Conservation (phyloP, 2,329 filamentous ascomycete species). For the Aspergillus versicolor region DNA sequence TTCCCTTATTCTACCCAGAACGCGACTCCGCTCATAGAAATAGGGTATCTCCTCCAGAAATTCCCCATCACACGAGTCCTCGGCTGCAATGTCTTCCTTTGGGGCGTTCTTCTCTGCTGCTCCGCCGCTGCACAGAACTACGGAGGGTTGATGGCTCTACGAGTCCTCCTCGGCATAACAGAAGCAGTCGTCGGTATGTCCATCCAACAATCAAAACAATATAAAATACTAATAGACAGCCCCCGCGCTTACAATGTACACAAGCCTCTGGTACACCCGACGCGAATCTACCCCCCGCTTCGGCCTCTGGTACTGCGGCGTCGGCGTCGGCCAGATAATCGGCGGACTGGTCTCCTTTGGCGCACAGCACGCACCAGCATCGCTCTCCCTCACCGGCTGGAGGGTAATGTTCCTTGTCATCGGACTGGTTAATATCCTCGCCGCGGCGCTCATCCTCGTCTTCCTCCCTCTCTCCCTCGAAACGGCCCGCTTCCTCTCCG, state of each 20-base stretch:
- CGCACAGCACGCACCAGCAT: constrained; percentile 25
- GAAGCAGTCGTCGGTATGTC: constrained; percentile 40
- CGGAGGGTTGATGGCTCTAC: constrained; percentile 55
- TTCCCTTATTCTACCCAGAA: constrained; percentile 4
- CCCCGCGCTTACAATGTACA: constrained; percentile 28
- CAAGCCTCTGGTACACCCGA: constrained; percentile 29
- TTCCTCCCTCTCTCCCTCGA: constrained; percentile 21
- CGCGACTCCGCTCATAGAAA: neutral
- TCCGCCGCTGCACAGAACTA: constrained; percentile 49
- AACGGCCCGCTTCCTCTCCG: constrained; percentile 24
- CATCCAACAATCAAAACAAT: neutral
- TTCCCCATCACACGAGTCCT: constrained; percentile 63
- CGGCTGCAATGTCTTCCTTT: constrained; percentile 57
- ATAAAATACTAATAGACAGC: constrained; percentile 7
- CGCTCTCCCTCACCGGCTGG: constrained; percentile 24
- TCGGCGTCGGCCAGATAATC: constrained; percentile 30
- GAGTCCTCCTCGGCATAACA: constrained; percentile 57
- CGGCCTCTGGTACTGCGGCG: constrained; percentile 30
- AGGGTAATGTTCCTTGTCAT: constrained; percentile 31
- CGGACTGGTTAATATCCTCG: constrained; percentile 25
- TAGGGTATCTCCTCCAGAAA: constrained; percentile 59
- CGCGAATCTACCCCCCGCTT: constrained; percentile 27
- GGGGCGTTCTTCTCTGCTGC: constrained; percentile 50
- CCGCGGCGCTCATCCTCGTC: constrained; percentile 20
- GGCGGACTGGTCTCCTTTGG: constrained; percentile 30